Base-by-base conservation (phyloP, 208 protist genomes). In the Trypanosoma grayi region DNA sequence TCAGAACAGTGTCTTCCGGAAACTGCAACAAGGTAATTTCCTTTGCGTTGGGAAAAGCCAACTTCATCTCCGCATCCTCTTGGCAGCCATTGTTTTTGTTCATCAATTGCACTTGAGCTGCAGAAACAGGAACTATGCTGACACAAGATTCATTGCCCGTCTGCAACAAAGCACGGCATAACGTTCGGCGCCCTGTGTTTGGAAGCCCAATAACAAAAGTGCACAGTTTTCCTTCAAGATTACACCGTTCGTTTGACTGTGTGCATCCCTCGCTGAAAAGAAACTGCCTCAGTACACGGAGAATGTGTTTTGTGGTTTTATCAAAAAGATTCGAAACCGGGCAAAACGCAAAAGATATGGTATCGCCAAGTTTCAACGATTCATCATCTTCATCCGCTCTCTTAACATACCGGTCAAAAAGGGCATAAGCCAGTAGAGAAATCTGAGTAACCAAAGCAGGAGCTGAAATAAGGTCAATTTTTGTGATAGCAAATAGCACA, bases 11-110 rank as follows among this genome's bases (percentile, higher is more conserved):
- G 59, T 92, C 82, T 55, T 95, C 85, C 13, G 88, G 75, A 40
- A 95, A 78, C 51, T 79, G 78, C 2, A 95, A 56, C 28, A 95
- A 62, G 22, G 85, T 92, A 36, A 95, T 79, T 5, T 76, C 60
- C 66, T 90, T 92, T 20, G 88, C 83, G 60, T 90, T 90, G 0
- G 88, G 88, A 46, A 95, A 54, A 43, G 78, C 83, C 54, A 95
- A 83, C 59, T 86, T 89, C 11, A 77, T 61, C 24, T 79, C 44
- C 27, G 78, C 66, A 22, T 70, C 53, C 27, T 76, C 74, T 53
- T 73, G 64, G 16, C 70, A 61, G 33, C 57, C 75, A 36, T 66
- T 43, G 22, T 62, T 43, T 7, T 61, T 65, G 44, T 65, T 67
- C 50, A 83, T 74, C n/a, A 89, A 52, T 69, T 95, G 88, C 25